Conservation (phyloP, 1,139 yeast species). For the Suhomyces atakaporum region DNA sequence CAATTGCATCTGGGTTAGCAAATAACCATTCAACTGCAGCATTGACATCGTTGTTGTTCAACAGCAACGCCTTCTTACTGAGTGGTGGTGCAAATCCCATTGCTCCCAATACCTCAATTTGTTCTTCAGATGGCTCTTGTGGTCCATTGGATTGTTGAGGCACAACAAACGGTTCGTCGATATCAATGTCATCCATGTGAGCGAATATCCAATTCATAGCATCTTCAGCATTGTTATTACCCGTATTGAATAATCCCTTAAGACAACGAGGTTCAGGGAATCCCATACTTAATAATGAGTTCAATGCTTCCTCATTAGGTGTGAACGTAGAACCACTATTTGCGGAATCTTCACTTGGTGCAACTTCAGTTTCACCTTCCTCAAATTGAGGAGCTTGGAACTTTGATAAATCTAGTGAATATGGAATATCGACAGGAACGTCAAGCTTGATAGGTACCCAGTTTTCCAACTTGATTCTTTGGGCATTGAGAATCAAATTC, state of each 20-base stretch:
- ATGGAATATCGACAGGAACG: conserved; percentile 68
- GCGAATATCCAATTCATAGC: conserved; percentile 92
- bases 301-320: conserved; percentile 59
- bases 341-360: conserved; percentile 23
- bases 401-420: conserved; percentile 33
- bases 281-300: conserved; percentile 77
- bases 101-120: conserved; percentile 52
- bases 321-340: conserved; percentile 33
- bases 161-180: conserved; percentile 59
- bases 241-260: conserved; percentile 72
- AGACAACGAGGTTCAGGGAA: conserved; percentile 68
- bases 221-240: conserved; percentile 65
- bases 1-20: conserved; percentile 69
- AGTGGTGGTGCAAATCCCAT: conserved; percentile 79
- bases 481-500: conserved; percentile 69
- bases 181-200: conserved; percentile 82
- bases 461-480: conserved; percentile 78
- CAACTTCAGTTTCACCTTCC: conserved; percentile 37
- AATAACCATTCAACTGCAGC: conserved; percentile 91
- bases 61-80: conserved; percentile 67
- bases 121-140: conserved; percentile 34
- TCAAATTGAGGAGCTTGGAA: conserved; percentile 34
- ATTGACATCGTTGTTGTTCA: conserved; percentile 62
- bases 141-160: conserved; percentile 3
- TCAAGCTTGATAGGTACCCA: conserved; percentile 90